Base-by-base conservation (phyloP, 805 yeast species). In the Myxozyma monticola region DNA sequence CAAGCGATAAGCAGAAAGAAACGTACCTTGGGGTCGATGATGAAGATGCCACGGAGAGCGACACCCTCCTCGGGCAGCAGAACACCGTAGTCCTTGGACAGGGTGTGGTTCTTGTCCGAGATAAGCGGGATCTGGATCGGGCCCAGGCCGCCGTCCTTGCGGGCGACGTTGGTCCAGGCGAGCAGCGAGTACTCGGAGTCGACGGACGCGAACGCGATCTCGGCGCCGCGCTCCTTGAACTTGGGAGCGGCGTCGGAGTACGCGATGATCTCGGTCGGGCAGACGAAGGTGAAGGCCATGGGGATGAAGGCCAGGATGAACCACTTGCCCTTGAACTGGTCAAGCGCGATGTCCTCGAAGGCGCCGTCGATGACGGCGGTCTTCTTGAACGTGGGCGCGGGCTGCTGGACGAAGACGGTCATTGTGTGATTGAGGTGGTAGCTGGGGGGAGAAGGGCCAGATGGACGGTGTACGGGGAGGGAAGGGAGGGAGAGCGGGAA, bases 71-170 rank as follows among this genome's bases (percentile, higher is more conserved):
- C 98, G 80, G 85, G 95, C 59, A 93, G 75, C 71, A 93, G 82
- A 57, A 93, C 99, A 80, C 97, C 99, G 81, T 93, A 93, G 79
- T 89, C 97, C 69, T 77, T 85, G 63, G 97, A 81, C 69, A 93
- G 79, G 52, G 93, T 69, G 84, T 89, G 97, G 90, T 89, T 91
- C 75, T 93, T 85, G 79, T 93, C 99, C 60, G 98, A 93, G 59
- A 93, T 68, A 73, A 93, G 82, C 73, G 99, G 99, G 66, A 93
- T 87, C 77, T 87, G 76, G 71, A 93, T 84, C 68, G 88, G 84
- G 60, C 99, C 99, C 68, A 93, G 83, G 73, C 99, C 99, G 81
- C 99, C 99, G 60, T 90, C 96, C 74, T 88, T 84, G 80, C 96
- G 87, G 65, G 89, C 84, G 65, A 85, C 85, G 75, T 90, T 90